Percentiles rank a stretch among this genome's conserved stretches.
Evolutionary conservation across 2,329 filamentous ascomycete species (phyloP).

Genomic region (Fusarium tjaetaba): DNA sequence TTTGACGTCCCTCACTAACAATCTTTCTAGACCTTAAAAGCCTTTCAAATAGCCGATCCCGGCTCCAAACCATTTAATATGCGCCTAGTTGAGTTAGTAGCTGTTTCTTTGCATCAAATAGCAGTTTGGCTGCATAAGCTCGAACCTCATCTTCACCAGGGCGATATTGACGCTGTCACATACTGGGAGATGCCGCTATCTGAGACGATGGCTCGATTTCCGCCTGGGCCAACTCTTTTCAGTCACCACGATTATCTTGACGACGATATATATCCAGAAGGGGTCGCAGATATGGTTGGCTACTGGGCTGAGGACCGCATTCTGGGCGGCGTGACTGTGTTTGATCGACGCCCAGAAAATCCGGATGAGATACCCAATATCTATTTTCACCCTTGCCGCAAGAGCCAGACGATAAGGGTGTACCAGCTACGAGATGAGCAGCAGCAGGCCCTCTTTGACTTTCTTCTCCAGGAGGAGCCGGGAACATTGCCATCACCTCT

Average conservation of each 20-base stretch:
- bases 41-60: background rate
- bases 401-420: slow-evolving; percentile 14
- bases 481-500: background rate
- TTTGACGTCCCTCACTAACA: accelerated
- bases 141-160: slow-evolving; percentile 9
- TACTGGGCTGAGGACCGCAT: slow-evolving; percentile 31
- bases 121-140: slow-evolving; percentile 5
- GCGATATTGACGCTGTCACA: slow-evolving; percentile 4
- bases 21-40: background rate
- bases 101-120: slow-evolving; percentile 12
- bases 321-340: slow-evolving; percentile 11
- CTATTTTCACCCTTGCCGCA: slow-evolving; percentile 21
- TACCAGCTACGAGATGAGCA: slow-evolving; percentile 26
- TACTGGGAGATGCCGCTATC: slow-evolving; percentile 14
- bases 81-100: slow-evolving; percentile 7
- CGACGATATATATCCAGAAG: slow-evolving; percentile 24
- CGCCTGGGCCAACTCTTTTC: slow-evolving; percentile 13
- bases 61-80: background rate
- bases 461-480: background rate
- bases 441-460: slow-evolving; percentile 6
- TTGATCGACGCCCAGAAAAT: background rate
- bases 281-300: slow-evolving; percentile 12
- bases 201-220: background rate
- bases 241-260: slow-evolving; percentile 20
- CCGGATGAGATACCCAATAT: background rate